A percentile compares a stretch with the other conserved stretches of the same genome.
Evolutionary conservation across 2,329 filamentous ascomycete species (phyloP).

Genomic region (Alternaria arborescens): DNA sequence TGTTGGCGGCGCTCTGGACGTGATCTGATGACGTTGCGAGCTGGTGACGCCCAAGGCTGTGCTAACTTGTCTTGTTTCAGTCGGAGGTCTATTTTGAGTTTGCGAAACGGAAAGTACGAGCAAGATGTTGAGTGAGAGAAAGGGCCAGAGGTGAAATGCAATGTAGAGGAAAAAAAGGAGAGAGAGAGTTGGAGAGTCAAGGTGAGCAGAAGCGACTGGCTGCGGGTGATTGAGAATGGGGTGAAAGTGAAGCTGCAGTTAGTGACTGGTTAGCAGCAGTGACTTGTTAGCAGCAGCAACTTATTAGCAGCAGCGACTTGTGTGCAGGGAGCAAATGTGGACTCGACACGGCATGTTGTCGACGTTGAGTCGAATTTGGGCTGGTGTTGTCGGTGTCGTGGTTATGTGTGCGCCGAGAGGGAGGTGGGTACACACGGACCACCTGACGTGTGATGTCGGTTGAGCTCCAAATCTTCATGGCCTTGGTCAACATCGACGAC

Average conservation of each 20-base stretch:
- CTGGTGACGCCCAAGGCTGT: constrained; percentile 23
- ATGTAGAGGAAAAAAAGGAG: constrained; percentile 5
- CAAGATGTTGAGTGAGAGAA: not conserved
- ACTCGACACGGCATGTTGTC: not conserved
- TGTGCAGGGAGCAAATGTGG: not conserved
- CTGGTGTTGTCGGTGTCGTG: constrained; percentile 5
- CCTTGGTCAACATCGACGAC: constrained; percentile 19
- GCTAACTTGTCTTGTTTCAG: constrained; percentile 28
- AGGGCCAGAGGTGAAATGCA: not conserved
- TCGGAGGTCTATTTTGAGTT: constrained; percentile 2
- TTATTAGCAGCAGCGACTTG: too few relatives aligned
- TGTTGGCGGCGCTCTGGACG: constrained; percentile 30
- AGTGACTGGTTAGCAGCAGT: not conserved
- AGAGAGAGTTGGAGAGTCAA: not conserved
- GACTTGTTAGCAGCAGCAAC: too few relatives aligned
- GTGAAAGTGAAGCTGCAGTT: not conserved
- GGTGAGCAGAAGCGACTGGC: not conserved
- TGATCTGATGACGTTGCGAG: constrained; percentile 44
- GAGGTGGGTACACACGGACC: not conserved
- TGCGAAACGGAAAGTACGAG: not conserved
- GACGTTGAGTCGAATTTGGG: not conserved
- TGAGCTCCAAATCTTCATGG: constrained; percentile 28
- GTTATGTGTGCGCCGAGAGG: constrained; percentile 2
- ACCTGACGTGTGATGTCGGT: constrained; percentile 18
- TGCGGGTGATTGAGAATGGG: not conserved